phyloP scores from a whole-genome alignment of 208 protist species.

The Trypanosoma vivax region DNA sequence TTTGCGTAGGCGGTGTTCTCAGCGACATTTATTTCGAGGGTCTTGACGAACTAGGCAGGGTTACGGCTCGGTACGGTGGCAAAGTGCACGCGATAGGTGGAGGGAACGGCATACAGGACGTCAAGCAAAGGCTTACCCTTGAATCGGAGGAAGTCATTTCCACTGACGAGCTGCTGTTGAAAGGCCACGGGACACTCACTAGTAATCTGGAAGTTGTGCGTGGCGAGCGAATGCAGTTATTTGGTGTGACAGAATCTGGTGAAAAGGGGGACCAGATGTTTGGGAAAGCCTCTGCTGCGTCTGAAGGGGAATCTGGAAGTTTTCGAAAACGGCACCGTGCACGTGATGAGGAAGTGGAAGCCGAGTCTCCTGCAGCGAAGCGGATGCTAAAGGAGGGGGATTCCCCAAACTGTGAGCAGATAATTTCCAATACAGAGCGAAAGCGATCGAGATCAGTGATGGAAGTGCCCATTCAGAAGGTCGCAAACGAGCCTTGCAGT shows the following conservation, averaged over 20 bases:
- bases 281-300: too few relatives aligned
- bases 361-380: background rate
- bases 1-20: conserved; percentile 52
- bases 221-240: background rate
- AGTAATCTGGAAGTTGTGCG: conserved; percentile 4
- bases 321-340: background rate
- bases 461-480: too few relatives aligned
- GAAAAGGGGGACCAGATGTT: background rate
- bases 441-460: too few relatives aligned
- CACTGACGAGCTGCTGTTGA: background rate
- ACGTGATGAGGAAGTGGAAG: background rate
- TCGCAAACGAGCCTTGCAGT: too few relatives aligned
- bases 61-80: conserved; percentile 30
- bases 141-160: conserved; percentile 44
- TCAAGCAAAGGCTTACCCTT: conserved; percentile 23
- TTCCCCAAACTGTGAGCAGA: too few relatives aligned
- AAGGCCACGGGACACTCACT: conserved; percentile 1
- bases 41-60: conserved; percentile 51
- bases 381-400: background rate
- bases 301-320: too few relatives aligned
- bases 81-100: background rate
- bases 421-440: too few relatives aligned
- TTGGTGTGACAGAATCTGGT: background rate
- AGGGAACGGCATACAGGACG: background rate
- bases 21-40: conserved; percentile 27